Percentiles rank a stretch among this genome's conserved stretches.
Evolutionary conservation across 257 asterid genomes (phyloP).

Genomic region (Paraleonurus japonicus): DNA sequence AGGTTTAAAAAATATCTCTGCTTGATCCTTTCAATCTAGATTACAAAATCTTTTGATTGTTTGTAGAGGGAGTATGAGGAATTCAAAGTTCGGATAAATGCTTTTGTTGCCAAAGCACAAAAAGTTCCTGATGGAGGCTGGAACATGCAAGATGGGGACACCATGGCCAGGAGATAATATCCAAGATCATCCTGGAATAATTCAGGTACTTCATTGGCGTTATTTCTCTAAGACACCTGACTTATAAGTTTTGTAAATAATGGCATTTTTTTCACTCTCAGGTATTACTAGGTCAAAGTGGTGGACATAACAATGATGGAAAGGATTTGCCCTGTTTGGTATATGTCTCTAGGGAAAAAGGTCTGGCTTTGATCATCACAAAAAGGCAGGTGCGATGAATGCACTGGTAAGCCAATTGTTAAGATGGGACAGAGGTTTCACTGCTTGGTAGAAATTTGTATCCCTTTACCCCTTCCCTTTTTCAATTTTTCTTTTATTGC

Average conservation of each 20-base stretch:
- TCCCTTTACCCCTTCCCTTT: not conserved
- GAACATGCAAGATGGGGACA: slow-evolving; percentile 19
- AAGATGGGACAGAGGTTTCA: not conserved
- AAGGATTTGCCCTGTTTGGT: slow-evolving; percentile 13
- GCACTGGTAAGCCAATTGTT: slow-evolving; percentile 14
- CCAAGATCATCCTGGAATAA: slow-evolving; percentile 19
- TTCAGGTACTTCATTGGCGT: not conserved
- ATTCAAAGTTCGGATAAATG: slow-evolving; percentile 19
- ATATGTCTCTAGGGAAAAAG: slow-evolving; percentile 15
- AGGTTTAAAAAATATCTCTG: not conserved
- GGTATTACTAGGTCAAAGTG: slow-evolving; percentile 11
- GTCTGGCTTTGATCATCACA: slow-evolving; percentile 18
- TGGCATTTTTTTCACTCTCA: not conserved
- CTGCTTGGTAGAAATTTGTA: not conserved
- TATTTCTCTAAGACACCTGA: not conserved
- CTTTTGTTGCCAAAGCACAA: slow-evolving; percentile 5
- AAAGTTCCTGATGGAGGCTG: slow-evolving; percentile 21
- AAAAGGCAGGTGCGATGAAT: slow-evolving; percentile 14
- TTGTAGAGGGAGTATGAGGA: slow-evolving; percentile 24
- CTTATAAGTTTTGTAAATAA: not conserved
- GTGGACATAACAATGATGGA: slow-evolving; percentile 8
- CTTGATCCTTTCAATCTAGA: not conserved
- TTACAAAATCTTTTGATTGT: slow-evolving; percentile 1
- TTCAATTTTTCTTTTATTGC: not conserved
- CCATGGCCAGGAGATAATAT: slow-evolving; percentile 16